Evolutionary conservation across 2,329 filamentous ascomycete genomes (phyloP), one percentile per base, ranked within the genome.

Genomic region (Podosphaera xanthii): DNA sequence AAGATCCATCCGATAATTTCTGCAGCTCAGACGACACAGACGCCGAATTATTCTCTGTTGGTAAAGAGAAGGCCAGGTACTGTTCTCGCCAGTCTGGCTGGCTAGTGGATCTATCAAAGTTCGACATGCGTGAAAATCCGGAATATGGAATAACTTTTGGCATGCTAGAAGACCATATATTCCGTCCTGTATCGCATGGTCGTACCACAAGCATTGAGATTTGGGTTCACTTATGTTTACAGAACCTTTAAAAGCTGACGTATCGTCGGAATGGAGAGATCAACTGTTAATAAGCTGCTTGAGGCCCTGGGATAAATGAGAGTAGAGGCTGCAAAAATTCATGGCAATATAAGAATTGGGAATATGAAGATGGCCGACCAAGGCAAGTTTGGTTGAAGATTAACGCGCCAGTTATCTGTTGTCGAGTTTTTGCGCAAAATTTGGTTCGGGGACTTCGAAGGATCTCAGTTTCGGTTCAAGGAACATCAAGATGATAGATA

Each of bases 131-230:
- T 65, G 68, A 65, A 65, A 68, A 69, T 59, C 64, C 63, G 56
- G 65, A 61, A 63, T 66, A 67, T 59, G 68, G 67, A 60, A 67
- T 64, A 58, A 64, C 65, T 60, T 67, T 67, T 60, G 70, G 66
- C 65, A 70, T 70, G 60, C 65, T 68, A 64, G 67, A 67, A 66
- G 67, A 67, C 69, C 69, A 70, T 68, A 66, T 68, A 61, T 69
- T 68, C 67, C 68, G 66, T 67, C 66, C 67, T 64, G 65, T 67
- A 63, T 70, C 67, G 65, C 64, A 69, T 69, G 65, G 66, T 67
- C 67, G 67, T 67, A 67, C 67, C 64, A 69, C 69, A 65, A 70
- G 67, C 69, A 70, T 70, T 69, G 67, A 65, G 65, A 68, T 62
- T 40, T 64, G 50, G 62, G 59, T 64, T 64, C 61, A 53, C 48